Evolutionary conservation across 2,329 filamentous ascomycete species (phyloP).

Genomic region (Fusarium marasasianum): DNA sequence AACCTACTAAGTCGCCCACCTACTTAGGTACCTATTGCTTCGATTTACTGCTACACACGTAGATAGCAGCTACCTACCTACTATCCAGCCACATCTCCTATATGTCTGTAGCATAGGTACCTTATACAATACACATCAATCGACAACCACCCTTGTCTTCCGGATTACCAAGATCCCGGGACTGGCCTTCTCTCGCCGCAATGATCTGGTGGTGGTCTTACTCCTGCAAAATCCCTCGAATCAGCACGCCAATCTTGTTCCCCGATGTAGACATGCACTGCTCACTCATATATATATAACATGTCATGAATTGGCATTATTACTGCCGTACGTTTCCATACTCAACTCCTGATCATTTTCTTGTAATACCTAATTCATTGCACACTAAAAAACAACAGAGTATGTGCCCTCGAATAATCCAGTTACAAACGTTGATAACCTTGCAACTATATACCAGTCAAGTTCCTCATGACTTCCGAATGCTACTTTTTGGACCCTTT

Average conservation of each 20-base stretch:
- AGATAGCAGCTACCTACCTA: background rate
- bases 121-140: background rate
- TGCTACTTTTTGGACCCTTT: constrained; percentile 6
- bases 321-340: background rate
- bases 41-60: background rate
- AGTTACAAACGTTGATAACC: background rate
- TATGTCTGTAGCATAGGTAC: background rate
- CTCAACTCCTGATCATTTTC: background rate
- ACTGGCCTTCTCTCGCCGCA: background rate
- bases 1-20: background rate
- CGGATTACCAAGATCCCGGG: background rate
- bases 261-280: background rate
- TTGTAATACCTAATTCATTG: background rate
- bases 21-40: background rate
- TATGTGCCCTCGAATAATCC: background rate
- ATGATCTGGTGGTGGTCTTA: constrained; percentile 22
- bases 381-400: background rate
- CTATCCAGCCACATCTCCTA: background rate
- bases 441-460: background rate
- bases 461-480: background rate
- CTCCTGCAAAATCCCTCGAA: background rate
- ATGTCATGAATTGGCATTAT: background rate
- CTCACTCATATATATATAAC: background rate
- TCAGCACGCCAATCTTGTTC: background rate
- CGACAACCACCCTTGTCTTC: background rate